Base-by-base conservation (phyloP, 1,284 basidiomycete species). In the Cerrena zonata region DNA sequence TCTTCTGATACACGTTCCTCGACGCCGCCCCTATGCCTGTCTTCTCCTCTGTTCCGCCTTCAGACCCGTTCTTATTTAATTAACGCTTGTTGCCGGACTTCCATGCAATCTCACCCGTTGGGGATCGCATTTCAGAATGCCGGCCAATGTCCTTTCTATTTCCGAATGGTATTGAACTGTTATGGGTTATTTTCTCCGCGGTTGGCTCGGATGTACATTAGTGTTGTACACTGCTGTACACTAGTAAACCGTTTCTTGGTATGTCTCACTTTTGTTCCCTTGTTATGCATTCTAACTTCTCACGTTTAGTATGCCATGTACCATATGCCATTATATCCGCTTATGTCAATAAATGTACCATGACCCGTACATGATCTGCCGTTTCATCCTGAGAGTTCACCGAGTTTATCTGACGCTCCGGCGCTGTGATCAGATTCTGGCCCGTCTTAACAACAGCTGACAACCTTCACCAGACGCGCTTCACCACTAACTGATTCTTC, bases 1-100 rank as follows among this genome's bases (percentile, higher is more conserved):
- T 47, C 45, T 47, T 47, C 45, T 47, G 45, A 47, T 47, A 44
- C 42, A 44, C 25, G 42, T 15, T 22, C 24, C 10, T 24, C 13
- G n/a, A 41, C 15, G 39, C 15, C 22, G 42, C 18, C 42, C 24
- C 42, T 44, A 44, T 44, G 12, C 22, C 18, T 22, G 7, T 25
- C 42, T 24, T 41, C 39, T 41, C 39, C 15, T 41, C 39, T 22
- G 15, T 41, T 19, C 18, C 39, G 30, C 7, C 15, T 7, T 34
- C 30, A 34, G 30, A n/a, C n/a, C n/a, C n/a, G n/a, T n/a, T n/a
- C n/a, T n/a, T n/a, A n/a, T n/a, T n/a, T n/a, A n/a, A n/a, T n/a
- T n/a, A n/a, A n/a, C n/a, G n/a, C n/a, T n/a, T n/a, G n/a, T n/a
- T n/a, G n/a, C n/a, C n/a, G n/a, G n/a, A n/a, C n/a, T n/a, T n/a